Evolutionary conservation across 2,329 filamentous ascomycete genomes (phyloP).

Genomic region (Aspergillus novofumigatus): DNA sequence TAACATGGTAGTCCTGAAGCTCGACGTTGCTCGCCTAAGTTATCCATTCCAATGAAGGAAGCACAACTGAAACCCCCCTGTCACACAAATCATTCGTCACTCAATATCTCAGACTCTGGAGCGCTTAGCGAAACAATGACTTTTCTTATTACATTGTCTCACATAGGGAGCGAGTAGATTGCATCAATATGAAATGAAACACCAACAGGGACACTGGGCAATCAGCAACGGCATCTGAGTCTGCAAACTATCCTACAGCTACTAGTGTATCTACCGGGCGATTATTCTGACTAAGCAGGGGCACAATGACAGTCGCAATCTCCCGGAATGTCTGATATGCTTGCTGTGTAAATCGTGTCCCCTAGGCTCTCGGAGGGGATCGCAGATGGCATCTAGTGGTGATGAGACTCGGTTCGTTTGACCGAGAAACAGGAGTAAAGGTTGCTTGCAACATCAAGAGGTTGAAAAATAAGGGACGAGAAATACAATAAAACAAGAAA

Average conservation of each 20-base stretch:
- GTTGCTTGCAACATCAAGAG: no score
- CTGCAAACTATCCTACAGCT: background rate
- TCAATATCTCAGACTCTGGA: background rate
- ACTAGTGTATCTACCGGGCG: no score
- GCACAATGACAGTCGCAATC: no score
- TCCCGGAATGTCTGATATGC: no score
- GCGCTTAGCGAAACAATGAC: conserved; percentile 1
- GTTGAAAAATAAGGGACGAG: no score
- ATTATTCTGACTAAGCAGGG: no score
- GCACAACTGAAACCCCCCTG: background rate
- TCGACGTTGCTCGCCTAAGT: background rate
- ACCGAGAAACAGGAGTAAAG: no score
- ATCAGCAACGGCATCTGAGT: background rate
- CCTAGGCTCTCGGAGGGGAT: no score
- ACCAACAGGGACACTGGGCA: background rate
- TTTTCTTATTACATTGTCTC: conserved; percentile 6
- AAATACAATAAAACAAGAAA: no score
- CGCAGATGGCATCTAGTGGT: no score
- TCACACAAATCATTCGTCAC: background rate
- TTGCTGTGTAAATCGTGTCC: background rate
- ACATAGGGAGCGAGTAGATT: conserved; percentile 8
- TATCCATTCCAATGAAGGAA: no score
- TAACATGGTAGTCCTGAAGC: background rate
- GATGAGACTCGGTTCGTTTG: no score
- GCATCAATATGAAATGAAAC: conserved; percentile 2